A percentile compares a stretch with the other conserved stretches of the same genome.
Evolutionary conservation across 495 filamentous ascomycete genomes (phyloP).

Genomic region (Eremomyces bilateralis): DNA sequence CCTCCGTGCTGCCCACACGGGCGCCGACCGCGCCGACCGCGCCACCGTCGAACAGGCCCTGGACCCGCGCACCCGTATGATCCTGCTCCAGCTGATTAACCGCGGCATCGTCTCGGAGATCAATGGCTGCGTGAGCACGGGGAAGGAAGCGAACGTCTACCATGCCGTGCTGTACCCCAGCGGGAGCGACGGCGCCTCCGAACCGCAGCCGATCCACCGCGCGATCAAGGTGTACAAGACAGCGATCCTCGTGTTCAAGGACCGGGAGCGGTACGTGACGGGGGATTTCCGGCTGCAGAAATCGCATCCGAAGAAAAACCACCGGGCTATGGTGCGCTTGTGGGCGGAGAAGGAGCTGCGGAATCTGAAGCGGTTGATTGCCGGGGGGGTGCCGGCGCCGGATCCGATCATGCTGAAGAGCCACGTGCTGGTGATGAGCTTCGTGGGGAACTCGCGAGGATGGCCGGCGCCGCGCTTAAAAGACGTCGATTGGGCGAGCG

Average conservation of each 20-base stretch:
- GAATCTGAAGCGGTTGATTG: slow-evolving; percentile 64
- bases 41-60: slow-evolving; percentile 87
- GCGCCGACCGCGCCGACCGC: slow-evolving; percentile 69
- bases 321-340: slow-evolving; percentile 84
- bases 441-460: slow-evolving; percentile 72
- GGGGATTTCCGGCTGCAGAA: slow-evolving; percentile 70
- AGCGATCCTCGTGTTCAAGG: slow-evolving; percentile 87
- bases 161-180: slow-evolving; percentile 39
- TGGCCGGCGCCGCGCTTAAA: slow-evolving; percentile 66
- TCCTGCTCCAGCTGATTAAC: slow-evolving; percentile 87
- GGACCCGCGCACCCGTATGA: slow-evolving; percentile 85
- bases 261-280: slow-evolving; percentile 80
- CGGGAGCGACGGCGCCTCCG: slow-evolving; percentile 18
- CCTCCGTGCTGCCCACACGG: slow-evolving; percentile 18
- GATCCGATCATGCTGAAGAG: slow-evolving; percentile 72
- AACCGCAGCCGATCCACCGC: slow-evolving; percentile 31
- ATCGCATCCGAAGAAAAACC: slow-evolving; percentile 80
- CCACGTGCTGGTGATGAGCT: slow-evolving; percentile 84
- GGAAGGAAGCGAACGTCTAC: slow-evolving; percentile 97
- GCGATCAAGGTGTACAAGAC: slow-evolving; percentile 99
- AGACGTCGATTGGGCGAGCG: slow-evolving; percentile 40
- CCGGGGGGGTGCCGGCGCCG: slow-evolving; percentile 70
- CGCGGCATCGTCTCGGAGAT: slow-evolving; percentile 58
- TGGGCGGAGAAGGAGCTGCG: slow-evolving; percentile 99
- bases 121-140: slow-evolving; percentile 80